phyloP scores from a whole-genome alignment of 352 stramenopile genomes.

The Saprolegnia diclina region DNA sequence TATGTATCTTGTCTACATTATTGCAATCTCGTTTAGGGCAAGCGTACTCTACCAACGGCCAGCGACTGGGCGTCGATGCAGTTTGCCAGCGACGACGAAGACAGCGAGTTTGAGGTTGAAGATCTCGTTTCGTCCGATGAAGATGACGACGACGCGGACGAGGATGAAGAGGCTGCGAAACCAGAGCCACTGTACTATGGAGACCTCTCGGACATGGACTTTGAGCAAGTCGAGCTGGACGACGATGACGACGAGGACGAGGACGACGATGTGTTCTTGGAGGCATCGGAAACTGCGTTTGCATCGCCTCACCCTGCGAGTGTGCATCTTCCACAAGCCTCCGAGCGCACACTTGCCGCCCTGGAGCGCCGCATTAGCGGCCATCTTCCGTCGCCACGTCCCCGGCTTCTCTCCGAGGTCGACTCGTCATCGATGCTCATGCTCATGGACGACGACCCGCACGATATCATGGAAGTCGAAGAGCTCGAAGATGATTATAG shows the following conservation, averaged over 20 bases:
- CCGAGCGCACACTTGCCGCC: constrained; percentile 49
- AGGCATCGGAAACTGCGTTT: neutral
- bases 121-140: constrained; percentile 69
- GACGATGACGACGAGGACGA: constrained; percentile 53
- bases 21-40: no score
- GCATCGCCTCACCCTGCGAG: neutral
- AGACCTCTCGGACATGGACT: constrained; percentile 35
- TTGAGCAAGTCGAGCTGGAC: constrained; percentile 66
- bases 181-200: neutral
- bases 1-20: no score
- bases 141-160: constrained; percentile 43
- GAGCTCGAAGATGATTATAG: constrained; percentile 13
- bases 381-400: constrained; percentile 27
- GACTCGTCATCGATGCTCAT: neutral
- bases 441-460: constrained; percentile 18
- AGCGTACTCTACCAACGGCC: neutral
- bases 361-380: constrained; percentile 65
- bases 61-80: constrained; percentile 1
- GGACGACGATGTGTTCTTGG: constrained; percentile 20
- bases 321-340: neutral
- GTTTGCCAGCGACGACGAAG: constrained; percentile 34
- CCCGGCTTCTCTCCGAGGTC: constrained; percentile 5
- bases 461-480: constrained; percentile 30
- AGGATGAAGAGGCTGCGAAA: neutral
- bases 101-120: constrained; percentile 82